A percentile compares a stretch with the other conserved stretches of the same genome.
Evolutionary conservation across 129 eudicot species (phyloP).

Genomic region (Tanacetum coccineum): DNA sequence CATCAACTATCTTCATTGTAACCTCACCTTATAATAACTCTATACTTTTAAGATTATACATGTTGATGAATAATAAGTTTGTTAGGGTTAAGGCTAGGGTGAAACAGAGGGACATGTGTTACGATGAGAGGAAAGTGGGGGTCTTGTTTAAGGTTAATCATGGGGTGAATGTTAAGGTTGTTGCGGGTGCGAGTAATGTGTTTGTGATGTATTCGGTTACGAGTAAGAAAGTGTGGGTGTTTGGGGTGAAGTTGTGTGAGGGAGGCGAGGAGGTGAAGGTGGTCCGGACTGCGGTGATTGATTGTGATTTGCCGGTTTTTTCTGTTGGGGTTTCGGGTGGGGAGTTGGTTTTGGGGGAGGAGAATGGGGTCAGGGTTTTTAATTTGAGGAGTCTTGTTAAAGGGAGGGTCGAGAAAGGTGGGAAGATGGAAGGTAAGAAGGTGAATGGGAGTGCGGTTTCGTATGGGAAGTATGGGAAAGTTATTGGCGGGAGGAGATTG

Average conservation of each 20-base stretch:
- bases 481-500: constrained; percentile 16
- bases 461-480: constrained; percentile 24
- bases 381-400: constrained; percentile 55
- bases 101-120: constrained; percentile 47
- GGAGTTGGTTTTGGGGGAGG: constrained; percentile 80
- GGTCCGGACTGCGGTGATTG: constrained; percentile 75
- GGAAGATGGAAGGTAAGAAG: constrained; percentile 23
- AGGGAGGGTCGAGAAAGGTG: constrained; percentile 35
- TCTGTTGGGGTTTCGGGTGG: constrained; percentile 50
- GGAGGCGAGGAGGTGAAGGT: constrained; percentile 51
- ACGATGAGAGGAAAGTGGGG: constrained; percentile 44
- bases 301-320: constrained; percentile 57
- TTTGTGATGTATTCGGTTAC: constrained; percentile 73
- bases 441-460: constrained; percentile 31
- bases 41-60: constrained; percentile 58
- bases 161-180: constrained; percentile 54
- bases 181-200: constrained; percentile 41
- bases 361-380: constrained; percentile 75
- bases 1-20: constrained; percentile 48
- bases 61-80: constrained; percentile 24
- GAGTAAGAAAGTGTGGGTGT: constrained; percentile 54
- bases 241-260: constrained; percentile 52
- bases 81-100: constrained; percentile 40
- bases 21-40: constrained; percentile 56
- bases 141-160: constrained; percentile 55